Conservation (phyloP, 2,329 filamentous ascomycete genomes). For the Xylaria sp. region DNA sequence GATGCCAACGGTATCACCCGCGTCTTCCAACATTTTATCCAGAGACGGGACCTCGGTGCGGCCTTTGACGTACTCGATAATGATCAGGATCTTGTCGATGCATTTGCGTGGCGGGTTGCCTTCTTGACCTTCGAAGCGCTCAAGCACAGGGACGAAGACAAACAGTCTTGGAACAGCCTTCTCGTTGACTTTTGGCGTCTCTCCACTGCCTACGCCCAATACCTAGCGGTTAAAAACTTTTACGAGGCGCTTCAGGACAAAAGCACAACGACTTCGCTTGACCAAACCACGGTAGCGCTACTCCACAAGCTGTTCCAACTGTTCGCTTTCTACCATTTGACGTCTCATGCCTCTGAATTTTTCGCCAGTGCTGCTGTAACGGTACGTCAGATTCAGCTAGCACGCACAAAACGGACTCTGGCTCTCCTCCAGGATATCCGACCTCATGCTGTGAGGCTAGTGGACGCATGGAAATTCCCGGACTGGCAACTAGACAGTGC, state of each 20-base stretch:
- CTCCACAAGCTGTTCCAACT: constrained; percentile 15
- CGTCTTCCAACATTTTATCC: constrained; percentile 5
- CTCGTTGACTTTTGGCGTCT: constrained; percentile 11
- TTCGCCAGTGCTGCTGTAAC: constrained; percentile 9
- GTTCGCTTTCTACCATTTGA: constrained; percentile 13
- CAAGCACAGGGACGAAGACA: constrained; percentile 11
- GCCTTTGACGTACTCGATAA: constrained; percentile 11
- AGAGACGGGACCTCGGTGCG: not conserved
- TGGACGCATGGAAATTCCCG: constrained; percentile 10
- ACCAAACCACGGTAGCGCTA: not conserved
- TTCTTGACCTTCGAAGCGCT: constrained; percentile 13
- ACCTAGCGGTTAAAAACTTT: not conserved
- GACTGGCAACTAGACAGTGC: constrained; percentile 14
- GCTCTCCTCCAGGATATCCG: constrained; percentile 6
- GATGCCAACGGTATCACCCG: constrained; percentile 4
- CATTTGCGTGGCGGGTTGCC: constrained; percentile 9
- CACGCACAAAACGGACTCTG: constrained; percentile 2
- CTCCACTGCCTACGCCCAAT: constrained; percentile 10
- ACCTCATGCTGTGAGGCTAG: constrained; percentile 5
- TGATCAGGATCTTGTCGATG: constrained; percentile 11
- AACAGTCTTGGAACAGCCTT: constrained; percentile 11
- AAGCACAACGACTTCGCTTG: not conserved
- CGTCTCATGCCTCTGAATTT: constrained; percentile 2
- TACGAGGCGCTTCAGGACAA: constrained; percentile 8
- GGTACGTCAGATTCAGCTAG: constrained; percentile 9